Evolutionary conservation across 257 asterid species (phyloP).

Genomic region (Rehmannia glutinosa): DNA sequence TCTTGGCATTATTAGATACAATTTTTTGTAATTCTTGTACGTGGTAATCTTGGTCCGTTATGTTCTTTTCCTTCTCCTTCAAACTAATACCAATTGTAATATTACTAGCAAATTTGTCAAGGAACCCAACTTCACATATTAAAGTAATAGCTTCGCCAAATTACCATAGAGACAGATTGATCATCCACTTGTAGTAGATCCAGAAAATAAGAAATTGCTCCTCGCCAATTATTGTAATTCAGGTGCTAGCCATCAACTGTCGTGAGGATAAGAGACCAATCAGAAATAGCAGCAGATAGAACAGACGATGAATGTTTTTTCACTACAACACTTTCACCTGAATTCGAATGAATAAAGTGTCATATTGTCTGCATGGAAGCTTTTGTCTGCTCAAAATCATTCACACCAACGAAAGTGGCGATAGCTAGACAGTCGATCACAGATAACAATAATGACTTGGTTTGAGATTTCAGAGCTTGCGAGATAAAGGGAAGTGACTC

Average conservation of each 20-base stretch:
- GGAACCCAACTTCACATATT: conserved; percentile 27
- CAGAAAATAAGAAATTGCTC: conserved; percentile 22
- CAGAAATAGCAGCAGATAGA: conserved; percentile 25
- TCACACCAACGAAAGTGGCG: conserved; percentile 28
- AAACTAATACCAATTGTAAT: not conserved
- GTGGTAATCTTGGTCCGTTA: not conserved
- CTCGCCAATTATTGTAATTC: conserved; percentile 19
- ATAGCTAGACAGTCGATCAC: conserved; percentile 30
- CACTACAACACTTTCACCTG: conserved; percentile 13
- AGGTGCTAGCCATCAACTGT: conserved; percentile 23
- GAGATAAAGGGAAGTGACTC: conserved; percentile 25
- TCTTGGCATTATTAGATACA: conserved; percentile 16
- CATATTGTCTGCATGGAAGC: conserved; percentile 32
- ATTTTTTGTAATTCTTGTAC: conserved; percentile 23
- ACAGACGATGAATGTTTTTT: conserved; percentile 21
- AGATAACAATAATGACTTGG: conserved; percentile 16
- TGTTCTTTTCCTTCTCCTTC: conserved; percentile 13
- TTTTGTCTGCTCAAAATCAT: conserved; percentile 27
- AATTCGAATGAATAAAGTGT: conserved; percentile 16
- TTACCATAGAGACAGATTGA: conserved; percentile 16
- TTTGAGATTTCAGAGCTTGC: conserved; percentile 21
- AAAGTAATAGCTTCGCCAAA: conserved; percentile 32
- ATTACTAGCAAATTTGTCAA: conserved; percentile 16
- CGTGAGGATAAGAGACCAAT: conserved; percentile 34
- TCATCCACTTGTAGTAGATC: conserved; percentile 25